Percentiles rank a stretch among this genome's conserved stretches.
Conservation (phyloP, 2,329 filamentous ascomycete genomes). For the Rutstroemia sp. region DNA sequence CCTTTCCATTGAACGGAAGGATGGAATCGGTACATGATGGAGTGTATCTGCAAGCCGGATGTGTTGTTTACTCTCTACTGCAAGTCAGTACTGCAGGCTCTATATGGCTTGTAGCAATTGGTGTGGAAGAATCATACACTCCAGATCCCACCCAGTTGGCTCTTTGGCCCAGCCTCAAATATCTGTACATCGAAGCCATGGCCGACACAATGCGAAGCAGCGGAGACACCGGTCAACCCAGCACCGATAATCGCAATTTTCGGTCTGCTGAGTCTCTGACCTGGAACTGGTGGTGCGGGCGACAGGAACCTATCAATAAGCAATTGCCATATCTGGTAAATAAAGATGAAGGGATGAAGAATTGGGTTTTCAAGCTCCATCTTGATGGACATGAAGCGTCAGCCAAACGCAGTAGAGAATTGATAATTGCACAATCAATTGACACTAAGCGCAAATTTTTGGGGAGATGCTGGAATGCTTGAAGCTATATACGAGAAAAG, state of each 20-base stretch:
- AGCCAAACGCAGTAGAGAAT: background rate
- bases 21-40: slow-evolving; percentile 82
- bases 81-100: background rate
- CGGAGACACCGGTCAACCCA: slow-evolving; percentile 67
- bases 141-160: slow-evolving; percentile 73
- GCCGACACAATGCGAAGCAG: slow-evolving; percentile 75
- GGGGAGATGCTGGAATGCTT: too few relatives aligned
- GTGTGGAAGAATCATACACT: slow-evolving; percentile 43
- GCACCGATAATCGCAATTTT: slow-evolving; percentile 64
- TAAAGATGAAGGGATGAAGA: slow-evolving; percentile 49
- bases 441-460: background rate
- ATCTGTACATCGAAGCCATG: slow-evolving; percentile 78
- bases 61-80: slow-evolving; percentile 69
- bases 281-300: slow-evolving; percentile 57
- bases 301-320: slow-evolving; percentile 58
- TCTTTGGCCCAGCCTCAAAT: slow-evolving; percentile 63
- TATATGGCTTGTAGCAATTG: background rate
- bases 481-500: too few relatives aligned
- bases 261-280: slow-evolving; percentile 49
- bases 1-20: slow-evolving; percentile 67
- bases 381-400: background rate
- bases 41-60: slow-evolving; percentile 76
- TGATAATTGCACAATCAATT: background rate
- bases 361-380: slow-evolving; percentile 27
- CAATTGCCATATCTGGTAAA: slow-evolving; percentile 61